Evolutionary conservation across 352 stramenopile species (phyloP), one percentile per base, ranked within the genome.

Genomic region (Globisporangium nunn): DNA sequence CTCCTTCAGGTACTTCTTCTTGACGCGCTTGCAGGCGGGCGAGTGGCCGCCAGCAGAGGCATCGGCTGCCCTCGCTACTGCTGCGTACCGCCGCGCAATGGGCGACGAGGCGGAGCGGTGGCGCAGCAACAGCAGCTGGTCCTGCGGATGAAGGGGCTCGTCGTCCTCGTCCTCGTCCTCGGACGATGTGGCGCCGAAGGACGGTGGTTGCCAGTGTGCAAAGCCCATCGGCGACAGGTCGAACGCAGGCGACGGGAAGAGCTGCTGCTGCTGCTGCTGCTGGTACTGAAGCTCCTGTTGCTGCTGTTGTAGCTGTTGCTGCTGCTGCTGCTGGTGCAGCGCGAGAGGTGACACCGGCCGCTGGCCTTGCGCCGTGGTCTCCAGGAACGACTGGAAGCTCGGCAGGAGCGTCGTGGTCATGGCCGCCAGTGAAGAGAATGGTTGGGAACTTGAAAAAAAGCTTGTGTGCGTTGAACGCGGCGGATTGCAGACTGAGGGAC

Each of bases 1-100:
- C 52, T 87, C 76, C 64, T 83, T 82, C 12, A 87, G 65, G 65
- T 87, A 87, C 68, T 83, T 85, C 67, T 85, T 85, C 71, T 85
- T 82, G 15, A 56, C 59, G 55, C 71, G 66, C 64, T 78, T 76
- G 53, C 35, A 17, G 8, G 37, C 37, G 37, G 37, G 37, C 37
- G 37, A 41, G 37, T 41, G 37, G 37, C 5, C 37, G 37, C 37
- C 37, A 11, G 37, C 11, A 15, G 37, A 11, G 11, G 37, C 37
- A 10, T 10, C 37, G 14, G 40, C 5, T 23, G 23, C 23, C 23
- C 23, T 23, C 23, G 23, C 23, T 17, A 6, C 40, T 17, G 15
- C 40, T 17, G 40, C 40, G 23, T 23, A 59, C 39, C 49, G 40
- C 31, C 41, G 49, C 53, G 37, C 29, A 12, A 29, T 46, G 4